Evolutionary conservation across 2,329 filamentous ascomycete species (phyloP), one percentile per base, ranked within the genome.

Genomic region (Botryotinia globosa): DNA sequence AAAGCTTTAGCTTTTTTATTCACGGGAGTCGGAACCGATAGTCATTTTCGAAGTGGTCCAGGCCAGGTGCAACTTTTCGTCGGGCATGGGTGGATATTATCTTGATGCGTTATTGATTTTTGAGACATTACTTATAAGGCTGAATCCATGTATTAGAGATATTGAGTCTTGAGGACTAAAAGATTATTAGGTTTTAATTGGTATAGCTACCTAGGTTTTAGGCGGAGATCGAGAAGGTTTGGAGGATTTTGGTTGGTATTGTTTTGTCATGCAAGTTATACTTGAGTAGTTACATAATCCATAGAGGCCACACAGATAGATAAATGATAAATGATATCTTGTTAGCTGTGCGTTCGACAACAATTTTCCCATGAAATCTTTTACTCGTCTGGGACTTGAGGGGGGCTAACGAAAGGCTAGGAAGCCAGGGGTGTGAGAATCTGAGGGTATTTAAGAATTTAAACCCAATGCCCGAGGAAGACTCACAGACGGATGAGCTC

Each of bases 341-440:
- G 7, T 45, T 22, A 45, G 1, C 0, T n/a, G 3, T 44, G 12
- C 16, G 37, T n/a, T 29, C 37, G 4, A 14, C 2, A 37, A 45
- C n/a, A 65, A n/a, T 0, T n/a, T 45, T 32, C n/a, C n/a, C 63
- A 14, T 20, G n/a, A 0, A 10, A 65, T 0, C 25, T 65, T 0
- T 0, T 48, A 65, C 63, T 65, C n/a, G 63, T 9, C 1, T 48
- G 63, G 42, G 42, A 65, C 25, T 34, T 44, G 63, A 0, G 63
- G 29, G 44, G 44, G 16, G 1, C 62, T 65, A n/a, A n/a, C 4
- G 1, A 3, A n/a, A 45, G 6, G 39, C 3, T 45, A 0, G n/a
- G 3, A 45, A 18, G 39, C 2, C 18, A 20, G 20, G 44, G 22
- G 1, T 45, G 0, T 45, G 20, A 45, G 8, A 22, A 9, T 1